Base-by-base conservation (phyloP, 2,329 filamentous ascomycete genomes). In the Colletotrichum sp. region DNA sequence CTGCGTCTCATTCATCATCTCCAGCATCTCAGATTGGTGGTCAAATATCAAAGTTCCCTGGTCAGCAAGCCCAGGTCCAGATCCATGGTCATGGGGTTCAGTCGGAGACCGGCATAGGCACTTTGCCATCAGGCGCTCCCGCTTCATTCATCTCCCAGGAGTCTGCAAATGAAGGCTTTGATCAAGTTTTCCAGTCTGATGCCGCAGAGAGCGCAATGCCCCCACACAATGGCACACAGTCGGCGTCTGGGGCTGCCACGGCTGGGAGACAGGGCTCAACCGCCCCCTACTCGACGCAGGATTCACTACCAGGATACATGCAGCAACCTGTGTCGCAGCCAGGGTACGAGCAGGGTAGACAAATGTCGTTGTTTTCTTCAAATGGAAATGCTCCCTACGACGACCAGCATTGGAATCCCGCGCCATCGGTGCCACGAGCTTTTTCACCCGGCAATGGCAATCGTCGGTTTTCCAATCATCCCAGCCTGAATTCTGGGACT, bases 181-280 rank as follows among this genome's bases (percentile, higher is more conserved):
- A 8, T 9, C 36, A 10, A 16, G 16, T 0, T 0, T 18, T 18
- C 16, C 36, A 8, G 8, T 18, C 16, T 3, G 8, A 18, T 44
- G 36, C 1, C 36, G 36, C 36, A 44, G 36, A 44, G 16, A 3
- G 36, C 36, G 36, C 16, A 44, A 44, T 44, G 16, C 16, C 8
- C 16, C 10, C 8, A 44, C 16, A 8, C 36, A 44, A 9, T 44
- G 36, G 3, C 0, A 44, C 0, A 1, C 36, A 44, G 0, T 18
- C 36, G 18, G 36, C 36, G 16, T 9, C 16, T 18, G 36, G 16
- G 16, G 36, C 36, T 44, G 36, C 8, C 16, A 18, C 16, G 16
- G 1, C 16, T 18, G 16, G 36, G 16, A 15, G 34, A 16, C 15
- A 36, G 15, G 36, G 5, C 36, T 44, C 16, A 44, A 8, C 8